Conservation (phyloP, 1,284 basidiomycete genomes). For the Cryptococcus sp. region DNA sequence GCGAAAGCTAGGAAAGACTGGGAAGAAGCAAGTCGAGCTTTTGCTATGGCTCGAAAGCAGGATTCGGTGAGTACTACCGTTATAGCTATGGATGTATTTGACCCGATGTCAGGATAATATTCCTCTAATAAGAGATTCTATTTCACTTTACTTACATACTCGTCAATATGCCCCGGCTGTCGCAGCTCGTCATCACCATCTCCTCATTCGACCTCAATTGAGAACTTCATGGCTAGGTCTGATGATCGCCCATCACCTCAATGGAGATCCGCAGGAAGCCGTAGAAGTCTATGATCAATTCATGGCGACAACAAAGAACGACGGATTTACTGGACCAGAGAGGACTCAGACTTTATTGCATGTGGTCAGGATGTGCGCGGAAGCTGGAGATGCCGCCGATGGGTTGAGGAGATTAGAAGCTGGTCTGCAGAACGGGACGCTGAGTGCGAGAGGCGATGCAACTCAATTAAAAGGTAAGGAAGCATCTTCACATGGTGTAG, state of each 20-base stretch:
- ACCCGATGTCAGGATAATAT: conserved; percentile 70
- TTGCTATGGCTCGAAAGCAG: conserved; percentile 66
- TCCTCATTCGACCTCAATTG: conserved; percentile 74
- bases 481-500: background rate
- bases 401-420: conserved; percentile 61
- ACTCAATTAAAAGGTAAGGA: conserved; percentile 65
- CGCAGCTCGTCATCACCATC: conserved; percentile 75
- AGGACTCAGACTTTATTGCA: conserved; percentile 81
- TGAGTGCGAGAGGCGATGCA: conserved; percentile 67
- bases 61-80: conserved; percentile 64
- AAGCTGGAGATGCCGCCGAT: conserved; percentile 55
- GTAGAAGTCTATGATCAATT: conserved; percentile 66
- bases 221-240: conserved; percentile 87
- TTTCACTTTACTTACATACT: conserved; percentile 85
- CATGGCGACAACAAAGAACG: conserved; percentile 53
- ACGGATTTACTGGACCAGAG: conserved; percentile 55
- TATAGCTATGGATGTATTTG: background rate
- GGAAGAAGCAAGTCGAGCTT: conserved; percentile 54
- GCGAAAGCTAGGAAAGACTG: conserved; percentile 62
- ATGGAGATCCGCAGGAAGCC: conserved; percentile 68
- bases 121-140: conserved; percentile 87
- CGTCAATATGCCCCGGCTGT: conserved; percentile 74
- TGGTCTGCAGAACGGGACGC: conserved; percentile 60
- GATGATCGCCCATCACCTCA: conserved; percentile 83
- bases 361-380: conserved; percentile 72